Percentiles rank a stretch among this genome's conserved stretches.
Conservation (phyloP, 176 grass and related monocot species). For the Phyllostachys edulis region DNA sequence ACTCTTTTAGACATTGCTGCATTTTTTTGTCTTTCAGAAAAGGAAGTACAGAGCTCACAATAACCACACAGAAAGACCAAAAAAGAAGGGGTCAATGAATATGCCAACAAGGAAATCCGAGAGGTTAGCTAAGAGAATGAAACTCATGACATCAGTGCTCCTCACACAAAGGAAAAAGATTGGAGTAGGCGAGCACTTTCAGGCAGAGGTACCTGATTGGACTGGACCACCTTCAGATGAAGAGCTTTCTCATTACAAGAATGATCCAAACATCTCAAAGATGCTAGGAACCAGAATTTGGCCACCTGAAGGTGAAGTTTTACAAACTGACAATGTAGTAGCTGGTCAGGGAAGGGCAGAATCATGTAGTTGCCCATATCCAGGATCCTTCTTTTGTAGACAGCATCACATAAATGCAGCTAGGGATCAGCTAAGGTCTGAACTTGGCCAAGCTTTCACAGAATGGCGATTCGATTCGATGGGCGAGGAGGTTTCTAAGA, state of each 20-base stretch:
- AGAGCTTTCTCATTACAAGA: conserved; percentile 52
- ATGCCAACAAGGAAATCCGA: conserved; percentile 78
- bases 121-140: conserved; percentile 73
- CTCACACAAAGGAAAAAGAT: conserved; percentile 68
- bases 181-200: conserved; percentile 69
- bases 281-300: conserved; percentile 67
- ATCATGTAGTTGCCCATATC: conserved; percentile 57
- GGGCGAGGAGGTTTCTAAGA: conserved; percentile 68
- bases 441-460: conserved; percentile 76
- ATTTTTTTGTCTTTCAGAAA: conserved; percentile 59
- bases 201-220: conserved; percentile 78
- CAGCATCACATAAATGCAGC: conserved; percentile 56
- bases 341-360: conserved; percentile 48
- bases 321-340: conserved; percentile 20
- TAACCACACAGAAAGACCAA: conserved; percentile 30
- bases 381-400: conserved; percentile 66
- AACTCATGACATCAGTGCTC: conserved; percentile 59
- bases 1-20: conserved; percentile 10
- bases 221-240: conserved; percentile 46
- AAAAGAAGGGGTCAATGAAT: conserved; percentile 44
- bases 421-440: conserved; percentile 61
- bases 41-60: conserved; percentile 53
- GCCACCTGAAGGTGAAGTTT: conserved; percentile 48
- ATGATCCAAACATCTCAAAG: conserved; percentile 54
- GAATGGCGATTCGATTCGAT: conserved; percentile 73